Base-by-base conservation (phyloP, 257 asterid species). In the Plantago ovata region DNA sequence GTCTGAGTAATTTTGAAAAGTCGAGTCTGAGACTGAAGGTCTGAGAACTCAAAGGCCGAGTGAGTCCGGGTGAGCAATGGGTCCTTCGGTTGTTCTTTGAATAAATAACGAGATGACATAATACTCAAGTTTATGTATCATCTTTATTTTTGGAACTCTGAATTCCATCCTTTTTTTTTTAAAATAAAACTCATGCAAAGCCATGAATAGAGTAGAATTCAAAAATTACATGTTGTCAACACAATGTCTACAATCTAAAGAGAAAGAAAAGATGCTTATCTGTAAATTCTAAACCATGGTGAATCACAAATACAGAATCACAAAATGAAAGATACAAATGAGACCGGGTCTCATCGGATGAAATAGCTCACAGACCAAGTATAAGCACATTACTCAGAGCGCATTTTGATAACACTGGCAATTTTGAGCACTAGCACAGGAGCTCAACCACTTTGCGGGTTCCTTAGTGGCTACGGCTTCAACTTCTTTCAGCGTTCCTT, bases 401-500 rank as follows among this genome's bases (percentile, higher is more conserved):
- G 40, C 49, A 44, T 13, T 15, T 2, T 14, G 49, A 44, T 44
- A 18, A 18, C 16, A 13, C 15, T 44, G 49, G 20, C 49, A 6
- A 44, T 10, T 49, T 13, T 24, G 15, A 21, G 12, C 36, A 7
- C 12, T 19, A 24, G 19, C 15, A 13, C 52, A 47, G 1, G 4
- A 13, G 6, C 33, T 28, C 33, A 28, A 28, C 33, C 6, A 28
- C 36, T 28, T 28, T 0, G 36, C 36, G 6, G 7, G 4, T 28
- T 12, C 43, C 57, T 72, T 53, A 83, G 32, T 70, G 77, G 28
- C 70, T 18, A 32, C 87, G 76, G 56, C 62, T 56, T 57, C 86
- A 62, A 70, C 86, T 78, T 69, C 83, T 77, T 62, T 84, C 89
- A 9, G 79, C 84, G 63, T 79, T 81, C 69, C 94, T 75, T 36